A percentile compares a stretch with the other conserved stretches of the same genome.
Evolutionary conservation across 2,329 filamentous ascomycete species (phyloP).

Genomic region (Cladophialophora chaetospira): DNA sequence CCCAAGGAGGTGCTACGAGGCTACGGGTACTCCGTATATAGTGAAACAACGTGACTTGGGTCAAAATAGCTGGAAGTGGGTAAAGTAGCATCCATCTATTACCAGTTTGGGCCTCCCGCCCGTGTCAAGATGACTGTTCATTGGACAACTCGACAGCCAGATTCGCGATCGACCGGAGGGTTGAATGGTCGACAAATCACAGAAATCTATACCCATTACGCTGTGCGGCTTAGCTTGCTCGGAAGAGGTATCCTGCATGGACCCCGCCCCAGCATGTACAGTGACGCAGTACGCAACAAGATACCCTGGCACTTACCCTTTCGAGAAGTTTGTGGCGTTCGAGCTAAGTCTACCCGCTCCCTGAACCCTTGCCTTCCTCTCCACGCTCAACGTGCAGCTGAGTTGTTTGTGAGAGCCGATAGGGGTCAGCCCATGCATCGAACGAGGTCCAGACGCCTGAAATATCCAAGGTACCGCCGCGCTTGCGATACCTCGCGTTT

Average conservation of each 20-base stretch:
- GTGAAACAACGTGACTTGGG: no score
- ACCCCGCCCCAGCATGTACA: conserved; percentile 1
- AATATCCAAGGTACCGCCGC: not conserved
- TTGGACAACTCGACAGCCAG: conserved; percentile 13
- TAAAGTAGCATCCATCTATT: not conserved
- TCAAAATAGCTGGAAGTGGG: no score
- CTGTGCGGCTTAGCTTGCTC: not conserved
- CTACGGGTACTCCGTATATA: no score
- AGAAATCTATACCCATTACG: conserved; percentile 12
- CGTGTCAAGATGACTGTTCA: not conserved
- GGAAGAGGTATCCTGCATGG: conserved; percentile 6
- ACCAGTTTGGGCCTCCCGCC: not conserved
- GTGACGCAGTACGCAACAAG: conserved; percentile 1
- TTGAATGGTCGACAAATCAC: not conserved
- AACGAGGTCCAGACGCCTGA: conserved; percentile 16
- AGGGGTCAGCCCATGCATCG: conserved; percentile 4
- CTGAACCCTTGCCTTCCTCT: not conserved
- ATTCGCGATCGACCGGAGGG: conserved; percentile 8
- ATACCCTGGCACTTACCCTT: conserved; percentile 5
- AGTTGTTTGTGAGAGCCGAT: not conserved
- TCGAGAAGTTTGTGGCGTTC: conserved; percentile 12
- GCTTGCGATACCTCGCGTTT: not conserved
- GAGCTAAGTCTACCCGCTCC: not conserved
- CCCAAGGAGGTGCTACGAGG: not conserved
- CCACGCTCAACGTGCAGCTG: not conserved